Percentiles rank a stretch among this genome's conserved stretches.
phyloP scores from a whole-genome alignment of 78 protist species.

The Reticulomyxa filosa region DNA sequence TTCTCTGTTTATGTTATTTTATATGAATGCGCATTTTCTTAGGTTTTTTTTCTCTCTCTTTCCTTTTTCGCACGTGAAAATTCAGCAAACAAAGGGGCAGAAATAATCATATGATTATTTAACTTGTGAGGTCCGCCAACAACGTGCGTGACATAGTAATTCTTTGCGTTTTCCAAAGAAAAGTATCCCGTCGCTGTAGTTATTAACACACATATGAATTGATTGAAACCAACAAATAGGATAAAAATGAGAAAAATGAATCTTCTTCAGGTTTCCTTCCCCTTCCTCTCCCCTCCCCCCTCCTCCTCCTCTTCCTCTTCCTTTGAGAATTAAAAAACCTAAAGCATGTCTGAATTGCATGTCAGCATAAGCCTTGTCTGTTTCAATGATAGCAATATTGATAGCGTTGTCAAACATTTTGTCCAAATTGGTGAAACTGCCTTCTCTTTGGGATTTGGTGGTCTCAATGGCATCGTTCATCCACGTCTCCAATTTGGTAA shows the following conservation, averaged over 20 bases:
- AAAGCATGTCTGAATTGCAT: conserved; percentile 74
- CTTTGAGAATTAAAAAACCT: conserved; percentile 42
- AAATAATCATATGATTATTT: background rate
- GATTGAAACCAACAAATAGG: background rate
- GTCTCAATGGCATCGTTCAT: background rate
- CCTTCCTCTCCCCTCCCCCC: too few species aligned
- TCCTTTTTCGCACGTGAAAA: too few species aligned
- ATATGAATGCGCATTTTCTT: too few species aligned
- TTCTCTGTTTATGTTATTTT: conserved; percentile 32
- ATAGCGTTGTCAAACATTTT: conserved; percentile 40
- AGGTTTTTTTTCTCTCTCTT: too few species aligned
- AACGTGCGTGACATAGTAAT: conserved; percentile 36
- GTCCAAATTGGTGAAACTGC: conserved; percentile 29
- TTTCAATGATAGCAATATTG: background rate
- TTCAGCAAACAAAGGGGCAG: background rate
- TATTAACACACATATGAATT: background rate
- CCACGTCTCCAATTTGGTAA: conserved; percentile 64
- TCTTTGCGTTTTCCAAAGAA: conserved; percentile 26
- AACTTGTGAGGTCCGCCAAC: background rate
- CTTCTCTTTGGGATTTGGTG: background rate
- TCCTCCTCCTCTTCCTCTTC: too few species aligned
- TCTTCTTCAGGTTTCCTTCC: too few species aligned
- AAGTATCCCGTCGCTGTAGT: background rate
- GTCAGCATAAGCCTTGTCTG: background rate
- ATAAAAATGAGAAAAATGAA: background rate